Conservation (phyloP, 495 filamentous ascomycete genomes). For the Hypoxylon lienhwacheense region DNA sequence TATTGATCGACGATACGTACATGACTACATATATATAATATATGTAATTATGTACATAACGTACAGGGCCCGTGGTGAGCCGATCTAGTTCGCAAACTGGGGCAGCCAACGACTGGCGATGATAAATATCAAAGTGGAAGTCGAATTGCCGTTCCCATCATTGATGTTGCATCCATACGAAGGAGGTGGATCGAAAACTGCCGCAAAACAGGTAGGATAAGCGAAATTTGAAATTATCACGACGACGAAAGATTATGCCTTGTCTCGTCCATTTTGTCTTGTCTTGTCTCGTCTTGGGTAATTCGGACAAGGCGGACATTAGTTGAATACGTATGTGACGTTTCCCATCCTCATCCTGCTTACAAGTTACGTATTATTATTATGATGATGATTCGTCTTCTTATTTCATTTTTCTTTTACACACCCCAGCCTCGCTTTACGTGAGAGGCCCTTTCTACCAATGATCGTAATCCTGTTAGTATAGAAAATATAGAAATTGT, state of each 20-base stretch:
- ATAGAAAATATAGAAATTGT: no score
- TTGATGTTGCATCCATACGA: constrained; percentile 26
- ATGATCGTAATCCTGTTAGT: no score
- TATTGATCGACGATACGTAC: constrained; percentile 28
- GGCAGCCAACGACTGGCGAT: constrained; percentile 16
- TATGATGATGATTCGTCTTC: no score
- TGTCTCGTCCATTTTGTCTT: no score
- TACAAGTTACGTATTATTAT: no score
- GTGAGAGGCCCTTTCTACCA: no score
- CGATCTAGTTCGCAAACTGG: constrained; percentile 24
- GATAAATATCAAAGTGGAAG: constrained; percentile 26
- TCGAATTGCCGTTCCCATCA: constrained; percentile 17
- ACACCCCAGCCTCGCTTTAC: no score
- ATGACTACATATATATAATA: no score
- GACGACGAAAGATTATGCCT: constrained; percentile 22
- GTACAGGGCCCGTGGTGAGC: no score
- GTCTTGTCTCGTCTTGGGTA: not conserved
- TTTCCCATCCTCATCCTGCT: constrained; percentile 10
- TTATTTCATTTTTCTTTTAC: no score
- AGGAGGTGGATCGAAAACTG: constrained; percentile 19
- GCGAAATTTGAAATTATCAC: constrained; percentile 14
- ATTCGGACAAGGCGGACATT: not conserved
- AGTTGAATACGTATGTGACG: constrained; percentile 18
- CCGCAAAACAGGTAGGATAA: constrained; percentile 19
- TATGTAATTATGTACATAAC: no score